Conservation (phyloP, 1,284 basidiomycete species). For the Tilletia horrida region DNA sequence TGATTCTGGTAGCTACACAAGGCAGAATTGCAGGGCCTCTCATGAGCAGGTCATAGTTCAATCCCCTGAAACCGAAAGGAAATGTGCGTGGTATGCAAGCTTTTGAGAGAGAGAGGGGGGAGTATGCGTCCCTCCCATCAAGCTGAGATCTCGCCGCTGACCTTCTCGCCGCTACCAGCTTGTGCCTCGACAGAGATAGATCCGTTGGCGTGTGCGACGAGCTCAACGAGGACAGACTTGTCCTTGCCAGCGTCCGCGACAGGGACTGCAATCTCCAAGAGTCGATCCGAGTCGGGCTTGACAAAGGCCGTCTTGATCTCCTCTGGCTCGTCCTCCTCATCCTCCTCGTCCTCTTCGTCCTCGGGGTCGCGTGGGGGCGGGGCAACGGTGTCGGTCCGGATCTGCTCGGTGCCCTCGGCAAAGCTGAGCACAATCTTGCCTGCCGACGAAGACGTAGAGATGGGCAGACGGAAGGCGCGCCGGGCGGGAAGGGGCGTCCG, state of each 20-base stretch:
- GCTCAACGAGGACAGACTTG: slow-evolving; percentile 29
- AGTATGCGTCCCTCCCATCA: background rate
- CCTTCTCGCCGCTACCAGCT: background rate
- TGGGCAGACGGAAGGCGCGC: slow-evolving; percentile 64
- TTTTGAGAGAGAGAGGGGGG: too few relatives aligned
- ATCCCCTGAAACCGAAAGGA: too few relatives aligned
- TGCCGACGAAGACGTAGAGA: slow-evolving; percentile 24
- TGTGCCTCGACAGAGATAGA: slow-evolving; percentile 25
- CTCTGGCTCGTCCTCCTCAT: slow-evolving; percentile 52
- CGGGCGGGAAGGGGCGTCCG: slow-evolving; percentile 69
- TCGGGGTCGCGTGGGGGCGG: slow-evolving; percentile 29
- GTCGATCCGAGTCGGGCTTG: slow-evolving; percentile 29
- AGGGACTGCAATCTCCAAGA: slow-evolving; percentile 35
- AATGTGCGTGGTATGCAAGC: too few relatives aligned
- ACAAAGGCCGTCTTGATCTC: slow-evolving; percentile 43
- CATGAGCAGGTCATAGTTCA: too few relatives aligned
- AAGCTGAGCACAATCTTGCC: slow-evolving; percentile 73
- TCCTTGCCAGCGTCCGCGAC: slow-evolving; percentile 20
- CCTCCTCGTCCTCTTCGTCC: slow-evolving; percentile 59
- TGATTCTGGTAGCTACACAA: too few relatives aligned
- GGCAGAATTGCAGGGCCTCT: too few relatives aligned
- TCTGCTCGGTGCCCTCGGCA: slow-evolving; percentile 78
- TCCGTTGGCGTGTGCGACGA: slow-evolving; percentile 28
- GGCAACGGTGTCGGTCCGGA: slow-evolving; percentile 65
- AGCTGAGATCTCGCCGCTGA: slow-evolving; percentile 3